Percentiles rank a stretch among this genome's conserved stretches.
phyloP scores from a whole-genome alignment of 1,284 basidiomycete genomes.

The Irpex sp. region DNA sequence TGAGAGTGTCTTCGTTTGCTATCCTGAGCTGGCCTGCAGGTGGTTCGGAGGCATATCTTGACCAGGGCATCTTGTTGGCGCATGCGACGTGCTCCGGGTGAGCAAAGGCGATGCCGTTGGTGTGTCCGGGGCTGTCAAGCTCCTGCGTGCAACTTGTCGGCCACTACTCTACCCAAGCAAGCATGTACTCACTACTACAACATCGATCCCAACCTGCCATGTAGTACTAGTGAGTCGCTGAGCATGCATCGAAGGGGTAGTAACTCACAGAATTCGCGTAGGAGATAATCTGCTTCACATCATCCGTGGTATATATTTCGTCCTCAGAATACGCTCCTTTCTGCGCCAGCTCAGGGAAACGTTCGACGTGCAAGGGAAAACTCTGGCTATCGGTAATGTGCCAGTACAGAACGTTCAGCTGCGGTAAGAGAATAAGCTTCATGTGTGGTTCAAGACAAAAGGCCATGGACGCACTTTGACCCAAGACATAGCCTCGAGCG shows the following conservation, averaged over 20 bases:
- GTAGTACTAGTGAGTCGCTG: not conserved
- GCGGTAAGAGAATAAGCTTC: not conserved
- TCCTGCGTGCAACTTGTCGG: constrained; percentile 24
- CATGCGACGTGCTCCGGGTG: constrained; percentile 77
- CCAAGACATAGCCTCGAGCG: constrained; percentile 80
- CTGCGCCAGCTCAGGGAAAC: constrained; percentile 53
- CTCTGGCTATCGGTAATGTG: constrained; percentile 70
- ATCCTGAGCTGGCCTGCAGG: constrained; percentile 79
- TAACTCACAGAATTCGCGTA: constrained; percentile 32
- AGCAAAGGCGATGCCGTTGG: constrained; percentile 56
- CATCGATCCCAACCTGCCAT: constrained; percentile 78
- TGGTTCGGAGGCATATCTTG: constrained; percentile 59
- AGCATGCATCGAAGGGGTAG: not conserved
- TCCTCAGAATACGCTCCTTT: constrained; percentile 61
- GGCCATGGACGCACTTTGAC: constrained; percentile 56
- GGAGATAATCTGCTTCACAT: constrained; percentile 56
- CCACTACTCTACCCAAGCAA: not conserved
- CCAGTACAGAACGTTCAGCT: constrained; percentile 74
- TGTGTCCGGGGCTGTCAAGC: constrained; percentile 77
- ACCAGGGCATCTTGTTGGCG: constrained; percentile 56
- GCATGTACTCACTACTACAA: constrained; percentile 39
- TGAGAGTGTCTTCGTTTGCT: constrained; percentile 40
- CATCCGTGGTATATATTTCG: constrained; percentile 51
- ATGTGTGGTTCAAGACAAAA: not conserved
- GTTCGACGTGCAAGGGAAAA: constrained; percentile 65